Evolutionary conservation across 2,329 filamentous ascomycete genomes (phyloP).

Genomic region (Colletotrichum truncatum): DNA sequence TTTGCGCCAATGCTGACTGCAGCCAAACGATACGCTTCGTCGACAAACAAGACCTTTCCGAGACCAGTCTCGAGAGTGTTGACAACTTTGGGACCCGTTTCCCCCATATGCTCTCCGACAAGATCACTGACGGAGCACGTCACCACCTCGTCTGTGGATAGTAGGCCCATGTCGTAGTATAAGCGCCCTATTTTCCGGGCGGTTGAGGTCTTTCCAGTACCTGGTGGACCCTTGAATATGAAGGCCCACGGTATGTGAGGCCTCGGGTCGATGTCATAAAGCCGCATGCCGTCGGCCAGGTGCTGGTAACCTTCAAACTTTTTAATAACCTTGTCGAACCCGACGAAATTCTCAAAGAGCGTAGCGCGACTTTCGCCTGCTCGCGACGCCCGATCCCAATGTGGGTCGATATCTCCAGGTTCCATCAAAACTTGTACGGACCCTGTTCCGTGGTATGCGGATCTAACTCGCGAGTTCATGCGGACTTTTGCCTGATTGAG

Average conservation of each 20-base stretch:
- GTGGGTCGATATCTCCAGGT: conserved; percentile 31
- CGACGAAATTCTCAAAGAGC: conserved; percentile 68
- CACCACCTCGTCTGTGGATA: conserved; percentile 59
- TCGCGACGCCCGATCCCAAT: conserved; percentile 57
- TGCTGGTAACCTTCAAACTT: conserved; percentile 64
- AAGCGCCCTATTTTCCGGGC: conserved; percentile 67
- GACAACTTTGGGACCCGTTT: conserved; percentile 65
- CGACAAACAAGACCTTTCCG: conserved; percentile 65
- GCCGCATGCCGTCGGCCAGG: conserved; percentile 59
- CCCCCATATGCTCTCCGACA: conserved; percentile 63
- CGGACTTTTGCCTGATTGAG: conserved; percentile 43
- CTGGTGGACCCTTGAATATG: conserved; percentile 65
- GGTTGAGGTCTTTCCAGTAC: conserved; percentile 67
- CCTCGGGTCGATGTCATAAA: conserved; percentile 60
- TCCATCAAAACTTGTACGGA: conserved; percentile 36
- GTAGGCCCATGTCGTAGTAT: conserved; percentile 67
- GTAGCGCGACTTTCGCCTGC: neutral
- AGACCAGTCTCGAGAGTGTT: conserved; percentile 58
- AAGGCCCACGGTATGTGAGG: conserved; percentile 64
- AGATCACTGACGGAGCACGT: conserved; percentile 65
- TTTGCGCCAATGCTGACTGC: conserved; percentile 17
- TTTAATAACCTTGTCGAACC: conserved; percentile 61
- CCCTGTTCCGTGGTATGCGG: neutral
- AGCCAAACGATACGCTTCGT: conserved; percentile 63
- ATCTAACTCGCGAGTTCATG: neutral